Conservation (phyloP, 2,329 filamentous ascomycete species). For the Aspergillus sp. region DNA sequence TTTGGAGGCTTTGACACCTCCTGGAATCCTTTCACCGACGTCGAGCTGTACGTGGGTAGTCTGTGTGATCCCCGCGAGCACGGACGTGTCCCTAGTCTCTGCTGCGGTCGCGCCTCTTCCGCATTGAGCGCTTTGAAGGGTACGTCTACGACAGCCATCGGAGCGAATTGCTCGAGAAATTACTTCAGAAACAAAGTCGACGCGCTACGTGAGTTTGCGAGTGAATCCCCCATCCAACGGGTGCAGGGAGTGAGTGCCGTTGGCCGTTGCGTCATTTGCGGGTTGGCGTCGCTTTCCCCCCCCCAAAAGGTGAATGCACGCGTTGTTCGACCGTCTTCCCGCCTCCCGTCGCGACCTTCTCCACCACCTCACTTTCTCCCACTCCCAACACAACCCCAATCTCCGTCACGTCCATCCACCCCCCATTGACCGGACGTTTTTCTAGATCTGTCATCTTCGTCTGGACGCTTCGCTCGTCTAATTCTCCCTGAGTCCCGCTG, state of each 20-base stretch:
- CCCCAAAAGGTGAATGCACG: slow-evolving; percentile 18
- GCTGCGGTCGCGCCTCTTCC: slow-evolving; percentile 2
- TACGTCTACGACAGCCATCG: no score
- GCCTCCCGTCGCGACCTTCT: slow-evolving; percentile 28
- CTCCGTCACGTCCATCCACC: slow-evolving; percentile 18
- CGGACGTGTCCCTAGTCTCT: neutral
- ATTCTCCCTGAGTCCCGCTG: slow-evolving; percentile 16
- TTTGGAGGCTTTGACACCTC: no score
- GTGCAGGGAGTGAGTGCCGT: slow-evolving; percentile 10
- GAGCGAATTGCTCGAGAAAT: no score
- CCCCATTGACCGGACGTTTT: slow-evolving; percentile 10
- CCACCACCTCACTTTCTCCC: slow-evolving; percentile 24
- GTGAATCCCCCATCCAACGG: neutral
- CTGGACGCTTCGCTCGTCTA: slow-evolving; percentile 8
- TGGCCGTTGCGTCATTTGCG: slow-evolving; percentile 23
- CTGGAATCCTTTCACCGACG: no score
- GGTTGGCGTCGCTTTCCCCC: slow-evolving; percentile 14
- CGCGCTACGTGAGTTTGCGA: neutral
- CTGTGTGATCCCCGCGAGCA: neutral
- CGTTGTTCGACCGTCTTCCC: slow-evolving; percentile 27
- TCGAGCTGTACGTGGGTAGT: neutral
- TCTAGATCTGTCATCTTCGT: slow-evolving; percentile 10
- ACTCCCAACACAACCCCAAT: slow-evolving; percentile 26
- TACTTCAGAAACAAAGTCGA: no score
- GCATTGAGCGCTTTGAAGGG: neutral